phyloP scores from a whole-genome alignment of 371 early-diverging fungal genomes.

The Mortierella sp. region DNA sequence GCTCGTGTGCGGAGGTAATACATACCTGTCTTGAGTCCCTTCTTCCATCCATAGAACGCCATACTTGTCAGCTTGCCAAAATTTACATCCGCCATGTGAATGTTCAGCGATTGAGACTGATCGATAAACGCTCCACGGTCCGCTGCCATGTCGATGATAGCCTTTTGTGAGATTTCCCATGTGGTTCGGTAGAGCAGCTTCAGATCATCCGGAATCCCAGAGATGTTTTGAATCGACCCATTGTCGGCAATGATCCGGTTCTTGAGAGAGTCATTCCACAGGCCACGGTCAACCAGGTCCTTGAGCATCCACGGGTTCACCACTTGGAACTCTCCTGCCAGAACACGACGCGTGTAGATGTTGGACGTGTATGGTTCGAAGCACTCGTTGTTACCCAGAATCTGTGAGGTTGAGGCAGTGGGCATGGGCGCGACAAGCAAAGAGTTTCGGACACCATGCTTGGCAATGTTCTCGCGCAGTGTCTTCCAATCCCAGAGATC shows the following conservation, averaged over 20 bases:
- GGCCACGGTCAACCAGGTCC: conserved; percentile 91
- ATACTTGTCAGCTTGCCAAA: conserved; percentile 93
- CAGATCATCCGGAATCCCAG: conserved; percentile 90
- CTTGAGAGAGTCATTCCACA: conserved; percentile 98
- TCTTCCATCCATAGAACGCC: conserved; percentile 99
- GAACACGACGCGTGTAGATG: conserved; percentile 97
- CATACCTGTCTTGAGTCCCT: conserved; percentile 99
- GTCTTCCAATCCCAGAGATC: conserved; percentile 94
- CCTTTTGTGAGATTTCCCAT: conserved; percentile 97
- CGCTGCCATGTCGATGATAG: conserved; percentile 86
- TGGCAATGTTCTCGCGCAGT: conserved; percentile 85
- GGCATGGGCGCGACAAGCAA: conserved; percentile 99
- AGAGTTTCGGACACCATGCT: conserved; percentile 97
- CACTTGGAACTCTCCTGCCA: conserved; percentile 99
- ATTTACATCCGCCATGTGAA: conserved; percentile 75
- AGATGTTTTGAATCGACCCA: conserved; percentile 91
- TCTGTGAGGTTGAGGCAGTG: conserved; percentile 99
- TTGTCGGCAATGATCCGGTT: conserved; percentile 97
- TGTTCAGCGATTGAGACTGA: conserved; percentile 98
- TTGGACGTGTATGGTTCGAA: conserved; percentile 99
- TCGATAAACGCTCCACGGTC: conserved; percentile 99
- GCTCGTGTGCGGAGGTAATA: conserved; percentile 99
- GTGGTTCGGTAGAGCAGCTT: conserved; percentile 98
- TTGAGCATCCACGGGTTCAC: conserved; percentile 97
- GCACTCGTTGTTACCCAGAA: conserved; percentile 99